Conservation (phyloP, 129 eudicot species). For the Cynara cardunculus region DNA sequence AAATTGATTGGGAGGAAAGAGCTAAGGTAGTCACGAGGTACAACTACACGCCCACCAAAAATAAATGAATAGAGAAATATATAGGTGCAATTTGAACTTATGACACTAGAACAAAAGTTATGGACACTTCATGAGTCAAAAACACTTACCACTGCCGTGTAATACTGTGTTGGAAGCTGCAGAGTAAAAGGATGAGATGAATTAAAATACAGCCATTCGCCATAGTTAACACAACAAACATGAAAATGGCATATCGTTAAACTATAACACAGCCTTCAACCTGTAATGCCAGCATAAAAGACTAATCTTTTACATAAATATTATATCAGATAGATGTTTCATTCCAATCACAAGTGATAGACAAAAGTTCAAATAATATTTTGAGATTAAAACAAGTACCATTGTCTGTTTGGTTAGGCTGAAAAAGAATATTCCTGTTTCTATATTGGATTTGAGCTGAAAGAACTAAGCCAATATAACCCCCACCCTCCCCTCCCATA, state of each 20-base stretch:
- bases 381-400: too few relatives aligned
- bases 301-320: neutral
- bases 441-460: too few relatives aligned
- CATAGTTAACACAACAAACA: neutral
- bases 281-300: neutral
- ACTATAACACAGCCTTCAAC: neutral
- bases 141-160: constrained; percentile 64
- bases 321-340: too few relatives aligned
- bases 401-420: too few relatives aligned
- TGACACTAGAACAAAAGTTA: neutral
- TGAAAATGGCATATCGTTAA: neutral
- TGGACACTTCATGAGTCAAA: neutral
- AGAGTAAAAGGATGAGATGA: constrained; percentile 21
- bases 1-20: constrained; percentile 54
- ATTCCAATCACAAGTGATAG: too few relatives aligned
- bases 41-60: constrained; percentile 39
- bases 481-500: too few relatives aligned
- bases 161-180: constrained; percentile 86
- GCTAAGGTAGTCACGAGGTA: constrained; percentile 59
- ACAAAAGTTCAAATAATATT: too few relatives aligned
- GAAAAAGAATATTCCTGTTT: too few relatives aligned
- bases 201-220: constrained; percentile 1
- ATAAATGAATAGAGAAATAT: neutral
- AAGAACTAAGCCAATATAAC: too few relatives aligned
- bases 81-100: neutral